phyloP scores from a whole-genome alignment of 495 filamentous ascomycete genomes.

The Astrocystis sublimbata region DNA sequence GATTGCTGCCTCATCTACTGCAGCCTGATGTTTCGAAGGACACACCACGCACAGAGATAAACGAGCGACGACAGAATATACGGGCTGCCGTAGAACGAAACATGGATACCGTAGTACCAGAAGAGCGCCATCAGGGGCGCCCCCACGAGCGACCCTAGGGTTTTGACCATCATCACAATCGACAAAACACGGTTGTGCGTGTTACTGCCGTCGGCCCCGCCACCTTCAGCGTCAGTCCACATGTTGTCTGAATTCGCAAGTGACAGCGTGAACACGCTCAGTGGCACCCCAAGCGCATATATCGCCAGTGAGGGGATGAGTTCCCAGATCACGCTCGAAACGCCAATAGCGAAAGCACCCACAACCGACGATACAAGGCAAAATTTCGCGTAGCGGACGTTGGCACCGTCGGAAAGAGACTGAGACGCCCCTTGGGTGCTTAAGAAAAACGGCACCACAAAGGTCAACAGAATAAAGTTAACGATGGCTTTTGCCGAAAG shows the following conservation, averaged over 20 bases:
- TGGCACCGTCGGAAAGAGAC: conserved; percentile 30
- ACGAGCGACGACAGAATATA: conserved; percentile 27
- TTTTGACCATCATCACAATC: conserved; percentile 48
- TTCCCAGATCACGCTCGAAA: conserved; percentile 33
- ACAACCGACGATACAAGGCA: conserved; percentile 42
- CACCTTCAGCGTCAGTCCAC: conserved; percentile 21
- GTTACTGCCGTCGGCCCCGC: conserved; percentile 9
- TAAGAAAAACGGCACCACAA: conserved; percentile 40
- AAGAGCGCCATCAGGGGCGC: conserved; percentile 43
- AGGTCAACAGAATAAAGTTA: conserved; percentile 42
- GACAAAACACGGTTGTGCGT: conserved; percentile 43
- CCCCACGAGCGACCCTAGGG: conserved; percentile 43
- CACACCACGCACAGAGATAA: conserved; percentile 13
- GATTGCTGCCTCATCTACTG: not conserved
- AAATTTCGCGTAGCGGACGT: conserved; percentile 32
- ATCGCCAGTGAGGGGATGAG: conserved; percentile 42
- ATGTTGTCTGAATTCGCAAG: conserved; percentile 40
- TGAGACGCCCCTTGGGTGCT: conserved; percentile 21
- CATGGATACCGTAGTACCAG: conserved; percentile 38
- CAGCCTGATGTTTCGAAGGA: conserved; percentile 14
- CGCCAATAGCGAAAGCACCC: conserved; percentile 41
- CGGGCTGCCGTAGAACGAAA: conserved; percentile 30
- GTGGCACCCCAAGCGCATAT: conserved; percentile 45
- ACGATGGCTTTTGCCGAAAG: conserved; percentile 46
- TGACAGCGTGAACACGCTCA: conserved; percentile 47